These are phyloP conservation scores for Xylaria cubensis DNA, from an alignment of 495 filamentous ascomycete species.

Conservation along the genomic window DNA sequence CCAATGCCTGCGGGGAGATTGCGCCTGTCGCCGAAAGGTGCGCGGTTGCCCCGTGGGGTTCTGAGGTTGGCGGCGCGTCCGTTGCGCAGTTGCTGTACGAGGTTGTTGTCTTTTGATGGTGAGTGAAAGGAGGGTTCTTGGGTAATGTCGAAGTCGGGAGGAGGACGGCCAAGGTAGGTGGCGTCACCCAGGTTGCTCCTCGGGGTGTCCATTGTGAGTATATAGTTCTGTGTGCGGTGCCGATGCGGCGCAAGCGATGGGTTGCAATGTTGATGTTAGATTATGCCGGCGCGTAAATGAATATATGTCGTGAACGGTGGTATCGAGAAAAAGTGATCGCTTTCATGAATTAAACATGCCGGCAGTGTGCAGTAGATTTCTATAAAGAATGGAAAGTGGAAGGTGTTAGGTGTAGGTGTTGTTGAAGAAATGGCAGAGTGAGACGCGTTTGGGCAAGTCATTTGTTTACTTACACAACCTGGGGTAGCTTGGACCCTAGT, in stretches of 20 bases:
- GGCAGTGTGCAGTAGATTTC: too few relatives aligned
- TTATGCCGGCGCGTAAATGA: constrained; percentile 23
- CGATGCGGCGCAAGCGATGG: constrained; percentile 30
- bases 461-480: constrained; percentile 31
- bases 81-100: constrained; percentile 70
- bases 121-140: constrained; percentile 85
- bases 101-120: constrained; percentile 76
- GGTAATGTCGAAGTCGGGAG: constrained; percentile 77
- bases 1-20: constrained; percentile 67
- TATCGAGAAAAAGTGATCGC: not conserved
- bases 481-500: constrained; percentile 3
- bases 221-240: constrained; percentile 24
- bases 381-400: not conserved
- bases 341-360: not conserved
- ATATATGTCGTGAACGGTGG: constrained; percentile 4
- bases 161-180: constrained; percentile 72
- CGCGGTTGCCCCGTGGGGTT: constrained; percentile 68
- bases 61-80: constrained; percentile 64
- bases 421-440: constrained; percentile 3
- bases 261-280: constrained; percentile 26
- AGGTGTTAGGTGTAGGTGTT: not conserved
- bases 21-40: constrained; percentile 70
- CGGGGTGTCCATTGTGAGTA: constrained; percentile 69
- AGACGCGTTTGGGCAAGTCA: constrained; percentile 31
- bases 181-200: constrained; percentile 79